Conservation (phyloP, 1,284 basidiomycete species). For the Boletus subluridellus region DNA sequence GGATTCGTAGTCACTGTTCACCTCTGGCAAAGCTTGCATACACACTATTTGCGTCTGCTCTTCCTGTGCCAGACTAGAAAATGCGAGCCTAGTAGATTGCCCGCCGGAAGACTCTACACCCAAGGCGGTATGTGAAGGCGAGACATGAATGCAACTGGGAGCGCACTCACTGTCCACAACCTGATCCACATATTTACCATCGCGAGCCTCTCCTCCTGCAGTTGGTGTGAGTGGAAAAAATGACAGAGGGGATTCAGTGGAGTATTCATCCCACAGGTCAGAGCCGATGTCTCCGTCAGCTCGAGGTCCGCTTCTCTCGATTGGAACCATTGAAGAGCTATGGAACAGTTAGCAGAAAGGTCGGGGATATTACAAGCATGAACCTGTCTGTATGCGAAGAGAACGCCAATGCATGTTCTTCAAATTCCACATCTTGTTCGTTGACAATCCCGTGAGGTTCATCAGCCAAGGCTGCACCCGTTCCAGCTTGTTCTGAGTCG, state of each 20-base stretch:
- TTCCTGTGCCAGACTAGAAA: background rate
- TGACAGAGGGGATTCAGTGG: background rate
- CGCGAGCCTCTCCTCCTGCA: background rate
- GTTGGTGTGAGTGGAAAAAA: background rate
- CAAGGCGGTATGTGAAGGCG: background rate
- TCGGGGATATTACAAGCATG: background rate
- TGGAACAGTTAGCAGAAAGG: background rate
- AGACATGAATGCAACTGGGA: background rate
- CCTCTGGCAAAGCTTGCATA: background rate
- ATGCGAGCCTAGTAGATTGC: background rate
- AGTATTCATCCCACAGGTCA: background rate
- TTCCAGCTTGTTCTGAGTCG: background rate
- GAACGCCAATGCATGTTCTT: background rate
- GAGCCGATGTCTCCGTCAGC: background rate
- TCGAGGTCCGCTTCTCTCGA: background rate
- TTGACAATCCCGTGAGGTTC: background rate
- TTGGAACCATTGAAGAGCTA: background rate
- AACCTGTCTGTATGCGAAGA: constrained; percentile 4
- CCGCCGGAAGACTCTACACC: background rate
- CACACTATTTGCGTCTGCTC: background rate
- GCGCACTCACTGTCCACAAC: background rate
- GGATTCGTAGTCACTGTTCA: background rate
- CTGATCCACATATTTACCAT: background rate
- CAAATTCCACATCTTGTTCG: background rate
- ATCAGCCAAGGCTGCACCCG: background rate